A percentile compares a stretch with the other conserved stretches of the same genome.
These are phyloP conservation scores for Crucihimalaya himalaica DNA, from an alignment of 345 rosid species.

Conservation along the genomic window DNA sequence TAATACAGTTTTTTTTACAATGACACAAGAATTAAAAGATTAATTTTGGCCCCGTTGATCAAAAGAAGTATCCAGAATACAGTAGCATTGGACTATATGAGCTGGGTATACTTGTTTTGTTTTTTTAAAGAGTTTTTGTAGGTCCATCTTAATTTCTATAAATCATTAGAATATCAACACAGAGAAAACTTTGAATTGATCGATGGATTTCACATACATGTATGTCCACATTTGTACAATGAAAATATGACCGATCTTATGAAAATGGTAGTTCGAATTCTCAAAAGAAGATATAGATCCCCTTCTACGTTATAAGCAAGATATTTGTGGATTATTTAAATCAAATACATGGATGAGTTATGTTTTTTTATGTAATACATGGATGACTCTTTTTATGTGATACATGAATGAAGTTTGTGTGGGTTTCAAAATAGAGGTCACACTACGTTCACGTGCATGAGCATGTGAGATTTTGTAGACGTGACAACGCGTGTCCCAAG, in stretches of 20 bases:
- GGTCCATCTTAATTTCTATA: not conserved
- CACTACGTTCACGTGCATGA: conserved; percentile 42
- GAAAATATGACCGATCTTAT: not conserved
- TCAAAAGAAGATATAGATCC: too few relatives aligned
- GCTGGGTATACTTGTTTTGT: too few relatives aligned
- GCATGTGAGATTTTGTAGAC: conserved; percentile 34
- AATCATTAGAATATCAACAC: not conserved
- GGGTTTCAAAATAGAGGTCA: conserved; percentile 9
- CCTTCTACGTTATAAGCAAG: not conserved
- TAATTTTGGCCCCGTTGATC: not conserved
- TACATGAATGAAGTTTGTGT: not conserved
- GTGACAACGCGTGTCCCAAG: conserved; percentile 27
- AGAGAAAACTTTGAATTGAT: not conserved
- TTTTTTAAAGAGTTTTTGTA: too few relatives aligned
- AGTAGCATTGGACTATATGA: not conserved
- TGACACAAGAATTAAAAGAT: not conserved
- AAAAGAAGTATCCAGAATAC: not conserved
- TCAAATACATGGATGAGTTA: not conserved
- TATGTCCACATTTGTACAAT: not conserved
- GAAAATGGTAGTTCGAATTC: not conserved
- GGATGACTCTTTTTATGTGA: not conserved
- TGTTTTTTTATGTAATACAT: not conserved
- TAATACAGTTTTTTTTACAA: not conserved
- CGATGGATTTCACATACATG: not conserved
- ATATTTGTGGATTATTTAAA: not conserved